A percentile compares a stretch with the other conserved stretches of the same genome.
These are phyloP conservation scores for Candida nemodendra DNA, from an alignment of 805 yeast genomes.

Conservation along the genomic window DNA sequence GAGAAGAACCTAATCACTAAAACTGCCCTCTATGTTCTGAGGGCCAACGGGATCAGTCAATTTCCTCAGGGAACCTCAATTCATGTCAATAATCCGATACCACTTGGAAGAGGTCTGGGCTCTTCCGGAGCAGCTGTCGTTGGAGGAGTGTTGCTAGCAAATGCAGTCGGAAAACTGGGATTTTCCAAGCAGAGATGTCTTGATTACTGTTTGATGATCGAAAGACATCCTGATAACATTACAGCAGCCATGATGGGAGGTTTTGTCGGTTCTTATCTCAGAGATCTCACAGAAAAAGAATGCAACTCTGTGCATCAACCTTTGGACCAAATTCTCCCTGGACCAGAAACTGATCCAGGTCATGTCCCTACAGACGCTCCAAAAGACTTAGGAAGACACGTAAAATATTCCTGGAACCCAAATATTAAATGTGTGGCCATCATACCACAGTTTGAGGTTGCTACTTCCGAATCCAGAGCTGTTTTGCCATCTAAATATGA, in stretches of 20 bases:
- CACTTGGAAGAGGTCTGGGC: slow-evolving; percentile 95
- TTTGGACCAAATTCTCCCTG: slow-evolving; percentile 78
- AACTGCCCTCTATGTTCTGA: slow-evolving; percentile 86
- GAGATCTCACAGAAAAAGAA: slow-evolving; percentile 74
- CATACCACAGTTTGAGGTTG: slow-evolving; percentile 91
- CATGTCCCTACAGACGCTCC: slow-evolving; percentile 82
- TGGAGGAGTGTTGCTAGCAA: slow-evolving; percentile 90
- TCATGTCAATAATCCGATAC: slow-evolving; percentile 86
- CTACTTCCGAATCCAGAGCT: slow-evolving; percentile 87
- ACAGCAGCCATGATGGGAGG: slow-evolving; percentile 99
- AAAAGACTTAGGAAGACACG: slow-evolving; percentile 78
- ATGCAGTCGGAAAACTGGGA: slow-evolving; percentile 72
- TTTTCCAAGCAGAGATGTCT: slow-evolving; percentile 79
- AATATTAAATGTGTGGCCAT: slow-evolving; percentile 85
- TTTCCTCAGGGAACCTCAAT: slow-evolving; percentile 86
- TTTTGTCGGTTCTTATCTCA: slow-evolving; percentile 90
- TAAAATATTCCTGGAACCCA: slow-evolving; percentile 79
- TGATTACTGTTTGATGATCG: slow-evolving; percentile 95
- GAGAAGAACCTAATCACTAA: slow-evolving; percentile 85
- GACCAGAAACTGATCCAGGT: slow-evolving; percentile 68
- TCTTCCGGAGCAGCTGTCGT: slow-evolving; percentile 98
- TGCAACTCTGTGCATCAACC: slow-evolving; percentile 78
- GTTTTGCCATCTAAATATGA: slow-evolving; percentile 82
- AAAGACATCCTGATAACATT: slow-evolving; percentile 97
- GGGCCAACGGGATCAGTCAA: slow-evolving; percentile 70